A percentile compares a stretch with the other conserved stretches of the same genome.
phyloP scores from a whole-genome alignment of 768 basidiomycete genomes.

The Lanmaoa pseudosensibilis region DNA sequence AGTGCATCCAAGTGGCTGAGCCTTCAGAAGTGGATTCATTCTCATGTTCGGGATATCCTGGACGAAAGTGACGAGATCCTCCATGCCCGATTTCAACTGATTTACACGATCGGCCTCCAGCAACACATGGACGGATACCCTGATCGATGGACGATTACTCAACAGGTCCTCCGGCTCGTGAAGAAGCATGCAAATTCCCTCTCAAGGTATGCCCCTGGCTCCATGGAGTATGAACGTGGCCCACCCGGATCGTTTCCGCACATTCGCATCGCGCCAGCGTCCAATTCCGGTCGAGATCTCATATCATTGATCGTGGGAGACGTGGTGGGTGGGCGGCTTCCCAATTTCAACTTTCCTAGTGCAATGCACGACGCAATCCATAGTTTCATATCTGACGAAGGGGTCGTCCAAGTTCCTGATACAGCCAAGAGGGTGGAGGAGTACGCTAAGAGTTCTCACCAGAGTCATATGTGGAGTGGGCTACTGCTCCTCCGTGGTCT shows the following conservation, averaged over 20 bases:
- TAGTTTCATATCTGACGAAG: not conserved
- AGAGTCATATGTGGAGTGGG: not conserved
- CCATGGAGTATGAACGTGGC: not conserved
- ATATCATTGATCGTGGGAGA: not conserved
- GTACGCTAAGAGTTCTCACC: not conserved
- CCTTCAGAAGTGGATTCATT: constrained; percentile 17
- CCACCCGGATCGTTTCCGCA: constrained; percentile 10
- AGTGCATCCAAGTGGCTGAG: constrained; percentile 12
- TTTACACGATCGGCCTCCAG: constrained; percentile 28
- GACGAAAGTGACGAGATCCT: constrained; percentile 28
- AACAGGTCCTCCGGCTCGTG: constrained; percentile 26
- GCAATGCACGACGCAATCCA: too few species aligned
- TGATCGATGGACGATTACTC: constrained; percentile 29
- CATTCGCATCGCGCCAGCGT: not conserved
- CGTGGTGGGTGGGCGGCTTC: constrained; percentile 11
- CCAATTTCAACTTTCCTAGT: constrained; percentile 6
- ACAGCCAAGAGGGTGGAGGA: constrained; percentile 5
- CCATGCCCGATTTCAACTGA: constrained; percentile 15
- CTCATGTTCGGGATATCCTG: constrained; percentile 13
- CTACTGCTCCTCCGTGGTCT: constrained; percentile 30
- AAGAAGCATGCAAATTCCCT: not conserved
- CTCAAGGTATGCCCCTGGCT: not conserved
- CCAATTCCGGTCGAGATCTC: not conserved
- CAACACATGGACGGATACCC: constrained; percentile 25
- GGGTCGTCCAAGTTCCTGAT: not conserved